Conservation (phyloP, 2,329 filamentous ascomycete species). For the Trichoderma sp. region DNA sequence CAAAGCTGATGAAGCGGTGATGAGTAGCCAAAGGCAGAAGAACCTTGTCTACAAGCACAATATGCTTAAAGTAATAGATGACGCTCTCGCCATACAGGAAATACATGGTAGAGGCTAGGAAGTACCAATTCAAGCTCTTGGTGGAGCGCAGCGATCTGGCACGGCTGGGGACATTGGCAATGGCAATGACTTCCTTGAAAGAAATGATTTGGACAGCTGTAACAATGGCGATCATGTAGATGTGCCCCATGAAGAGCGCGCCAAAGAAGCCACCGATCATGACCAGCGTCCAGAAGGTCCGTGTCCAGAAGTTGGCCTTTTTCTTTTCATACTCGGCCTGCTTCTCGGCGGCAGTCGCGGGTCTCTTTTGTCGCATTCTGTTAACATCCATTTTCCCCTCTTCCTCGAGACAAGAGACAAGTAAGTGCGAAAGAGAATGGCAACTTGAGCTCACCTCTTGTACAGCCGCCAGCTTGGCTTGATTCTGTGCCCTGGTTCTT, state of each 20-base stretch:
- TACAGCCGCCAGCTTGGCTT: slow-evolving; percentile 37
- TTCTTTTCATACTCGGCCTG: slow-evolving; percentile 90
- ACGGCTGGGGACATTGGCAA: slow-evolving; percentile 89
- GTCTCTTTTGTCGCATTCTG: slow-evolving; percentile 39
- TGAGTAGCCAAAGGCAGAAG: slow-evolving; percentile 92
- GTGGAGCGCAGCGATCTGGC: slow-evolving; percentile 90
- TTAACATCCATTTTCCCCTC: not conserved
- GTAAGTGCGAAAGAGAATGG: not conserved
- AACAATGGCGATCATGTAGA: slow-evolving; percentile 93
- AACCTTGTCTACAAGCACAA: slow-evolving; percentile 91
- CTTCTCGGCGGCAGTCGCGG: slow-evolving; percentile 43
- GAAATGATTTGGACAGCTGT: slow-evolving; percentile 94
- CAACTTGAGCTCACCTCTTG: slow-evolving; percentile 35
- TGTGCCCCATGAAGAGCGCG: slow-evolving; percentile 91
- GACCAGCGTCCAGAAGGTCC: slow-evolving; percentile 96
- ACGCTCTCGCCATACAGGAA: slow-evolving; percentile 98
- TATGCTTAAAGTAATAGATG: slow-evolving; percentile 99
- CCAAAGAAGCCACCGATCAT: slow-evolving; percentile 96
- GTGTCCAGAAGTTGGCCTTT: slow-evolving; percentile 94
- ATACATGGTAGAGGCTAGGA: slow-evolving; percentile 98
- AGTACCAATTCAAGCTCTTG: slow-evolving; percentile 98
- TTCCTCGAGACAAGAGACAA: not conserved
- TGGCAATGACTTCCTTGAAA: slow-evolving; percentile 99
- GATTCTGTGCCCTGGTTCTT: slow-evolving; percentile 31
- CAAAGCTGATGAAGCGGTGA: slow-evolving; percentile 97